Base-by-base conservation (phyloP, 495 filamentous ascomycete species). In the Daldinia caldariorum region DNA sequence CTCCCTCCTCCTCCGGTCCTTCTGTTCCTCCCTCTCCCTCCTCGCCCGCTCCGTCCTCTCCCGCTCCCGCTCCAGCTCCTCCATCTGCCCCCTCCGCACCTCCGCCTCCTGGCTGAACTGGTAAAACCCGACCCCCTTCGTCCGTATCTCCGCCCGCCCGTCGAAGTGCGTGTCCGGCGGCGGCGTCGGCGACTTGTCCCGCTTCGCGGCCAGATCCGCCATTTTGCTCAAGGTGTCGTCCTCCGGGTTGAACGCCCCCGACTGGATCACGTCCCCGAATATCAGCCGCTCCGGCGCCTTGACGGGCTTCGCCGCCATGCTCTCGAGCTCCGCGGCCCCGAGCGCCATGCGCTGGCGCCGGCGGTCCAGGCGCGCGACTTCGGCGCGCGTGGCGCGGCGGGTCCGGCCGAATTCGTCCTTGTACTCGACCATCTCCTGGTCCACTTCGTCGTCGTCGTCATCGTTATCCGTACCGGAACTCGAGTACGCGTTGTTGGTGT, bases 51-150 rank as follows among this genome's bases (percentile, higher is more conserved):
- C 88, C 60, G 95, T 99, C 74, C 86, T 85, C 65, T 74, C 71
- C 58, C 95, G 80, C 82, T 91, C 88, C 61, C 70, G 78, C 71
- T 85, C 84, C 64, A 99, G 76, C 53, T 83, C 85, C 77, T 85
- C 84, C 93, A 98, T 97, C 85, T 98, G 90, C 77, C 76, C 75
- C 67, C 79, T 79, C 59, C 95, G 81, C 60, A 80, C 80, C 57
- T 80, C 87, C 74, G 87, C 87, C 77, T 97, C 90, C 67, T 79
- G 83, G 29, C 89, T 91, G 75, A 99, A 98, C 35, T 85, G 84
- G 77, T 94, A 97, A 76, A 97, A 99, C 0, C 93, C 96, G 6
- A 91, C 90, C 0, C 95, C 96, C 74, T 94, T 94, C 41, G 88
- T 92, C 56, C 95, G 82, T 34, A 95, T 89, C 84, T 98, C 95